Conservation (phyloP, 495 filamentous ascomycete species). For the Aspergillus haitiensis region DNA sequence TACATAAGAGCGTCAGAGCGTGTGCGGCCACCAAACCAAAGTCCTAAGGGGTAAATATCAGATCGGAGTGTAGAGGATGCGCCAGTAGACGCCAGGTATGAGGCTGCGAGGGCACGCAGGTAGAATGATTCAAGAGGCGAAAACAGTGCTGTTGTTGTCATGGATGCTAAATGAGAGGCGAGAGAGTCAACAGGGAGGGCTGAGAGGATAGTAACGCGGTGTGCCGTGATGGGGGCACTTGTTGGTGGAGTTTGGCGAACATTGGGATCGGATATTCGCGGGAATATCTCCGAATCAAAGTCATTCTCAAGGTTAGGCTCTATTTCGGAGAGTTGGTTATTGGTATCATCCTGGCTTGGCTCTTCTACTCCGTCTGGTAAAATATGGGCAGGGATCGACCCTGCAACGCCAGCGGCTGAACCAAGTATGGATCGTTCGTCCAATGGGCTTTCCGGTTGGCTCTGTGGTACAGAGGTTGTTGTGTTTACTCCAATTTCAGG, state of each 20-base stretch:
- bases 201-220: constrained; percentile 55
- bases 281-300: constrained; percentile 19
- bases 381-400: constrained; percentile 25
- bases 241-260: constrained; percentile 17
- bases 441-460: constrained; percentile 15
- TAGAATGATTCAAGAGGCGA: constrained; percentile 51
- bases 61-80: constrained; percentile 24
- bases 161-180: constrained; percentile 44
- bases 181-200: constrained; percentile 47
- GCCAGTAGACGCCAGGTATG: constrained; percentile 38
- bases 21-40: constrained; percentile 46
- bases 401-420: constrained; percentile 8
- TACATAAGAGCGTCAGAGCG: constrained; percentile 42
- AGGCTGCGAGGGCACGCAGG: constrained; percentile 46
- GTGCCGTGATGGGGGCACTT: constrained; percentile 20
- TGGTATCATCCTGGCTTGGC: constrained; percentile 28
- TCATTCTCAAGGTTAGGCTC: constrained; percentile 17
- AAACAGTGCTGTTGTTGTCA: constrained; percentile 45
- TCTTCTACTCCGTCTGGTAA: constrained; percentile 43
- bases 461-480: constrained; percentile 10
- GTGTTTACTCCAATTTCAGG: constrained; percentile 21
- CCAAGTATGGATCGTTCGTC: constrained; percentile 8
- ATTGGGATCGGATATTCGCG: constrained; percentile 22
- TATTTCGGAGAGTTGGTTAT: constrained; percentile 16
- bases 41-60: constrained; percentile 36